These are phyloP conservation scores for Inosperma sp. DNA, from an alignment of 768 basidiomycete species.

Conservation along the genomic window DNA sequence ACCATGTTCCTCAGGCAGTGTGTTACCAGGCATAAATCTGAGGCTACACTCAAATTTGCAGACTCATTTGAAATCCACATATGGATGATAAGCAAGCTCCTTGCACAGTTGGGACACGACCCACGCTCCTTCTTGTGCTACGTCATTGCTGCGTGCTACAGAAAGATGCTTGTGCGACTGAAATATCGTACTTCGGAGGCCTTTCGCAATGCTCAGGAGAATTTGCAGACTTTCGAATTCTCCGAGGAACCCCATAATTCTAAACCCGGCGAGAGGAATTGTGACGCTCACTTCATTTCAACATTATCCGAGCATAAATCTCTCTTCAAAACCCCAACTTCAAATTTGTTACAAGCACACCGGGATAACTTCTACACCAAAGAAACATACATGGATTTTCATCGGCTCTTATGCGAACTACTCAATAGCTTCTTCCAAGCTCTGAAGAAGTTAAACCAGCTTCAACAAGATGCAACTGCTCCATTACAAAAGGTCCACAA, in stretches of 20 bases:
- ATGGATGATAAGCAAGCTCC: slow-evolving; percentile 4
- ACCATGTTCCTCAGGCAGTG: neutral
- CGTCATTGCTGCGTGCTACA: neutral
- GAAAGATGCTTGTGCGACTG: neutral
- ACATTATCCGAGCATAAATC: neutral
- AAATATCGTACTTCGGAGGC: neutral
- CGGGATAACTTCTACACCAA: neutral
- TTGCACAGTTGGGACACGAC: neutral
- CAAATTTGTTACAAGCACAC: neutral
- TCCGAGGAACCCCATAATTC: neutral
- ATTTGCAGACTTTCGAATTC: neutral
- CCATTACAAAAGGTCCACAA: neutral
- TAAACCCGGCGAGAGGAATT: neutral
- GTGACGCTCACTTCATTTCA: neutral
- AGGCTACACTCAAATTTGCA: no score
- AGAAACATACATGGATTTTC: neutral
- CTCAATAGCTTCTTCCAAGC: neutral
- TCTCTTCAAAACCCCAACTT: neutral
- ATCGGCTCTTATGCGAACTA: neutral
- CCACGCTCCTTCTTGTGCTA: neutral
- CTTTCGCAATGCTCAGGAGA: slow-evolving; percentile 1
- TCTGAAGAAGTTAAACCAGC: neutral
- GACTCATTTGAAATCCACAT: neutral
- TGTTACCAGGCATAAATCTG: slow-evolving; percentile 1
- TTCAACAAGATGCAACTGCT: neutral